Conservation (phyloP, 352 stramenopile genomes). For the Peronospora belbahrii region DNA sequence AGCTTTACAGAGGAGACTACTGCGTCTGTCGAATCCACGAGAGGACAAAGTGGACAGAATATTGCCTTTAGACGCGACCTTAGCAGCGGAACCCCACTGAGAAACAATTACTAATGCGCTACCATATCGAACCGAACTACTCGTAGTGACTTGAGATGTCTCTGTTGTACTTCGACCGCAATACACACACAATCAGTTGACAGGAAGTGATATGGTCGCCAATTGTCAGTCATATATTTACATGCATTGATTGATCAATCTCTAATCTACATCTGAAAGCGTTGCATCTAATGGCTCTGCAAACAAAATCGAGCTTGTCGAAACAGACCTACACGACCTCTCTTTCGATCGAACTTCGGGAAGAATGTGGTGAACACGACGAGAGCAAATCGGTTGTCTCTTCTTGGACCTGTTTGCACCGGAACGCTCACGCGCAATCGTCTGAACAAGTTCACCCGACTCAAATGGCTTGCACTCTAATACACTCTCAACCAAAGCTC, state of each 20-base stretch:
- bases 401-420: constrained; percentile 1
- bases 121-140: constrained; percentile 86
- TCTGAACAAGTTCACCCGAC: constrained; percentile 21
- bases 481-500: constrained; percentile 46
- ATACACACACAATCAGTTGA: constrained; percentile 93
- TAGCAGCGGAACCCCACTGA: no score
- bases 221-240: not conserved
- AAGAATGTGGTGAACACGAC: not conserved
- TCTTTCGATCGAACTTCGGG: constrained; percentile 10
- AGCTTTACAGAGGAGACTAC: no score
- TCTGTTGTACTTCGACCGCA: constrained; percentile 49
- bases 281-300: not conserved
- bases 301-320: constrained; percentile 14
- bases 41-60: no score
- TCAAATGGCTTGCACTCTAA: constrained; percentile 42
- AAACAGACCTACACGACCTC: constrained; percentile 16
- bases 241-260: constrained; percentile 2
- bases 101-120: not conserved
- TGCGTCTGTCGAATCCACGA: no score
- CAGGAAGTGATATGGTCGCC: no score
- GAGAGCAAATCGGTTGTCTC: not conserved
- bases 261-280: constrained; percentile 1
- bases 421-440: constrained; percentile 17
- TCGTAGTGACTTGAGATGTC: constrained; percentile 21
- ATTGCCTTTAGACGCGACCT: no score